These are phyloP conservation scores for Dactylorhiza incarnata DNA, from an alignment of 106 monocot genomes.

Conservation along the genomic window DNA sequence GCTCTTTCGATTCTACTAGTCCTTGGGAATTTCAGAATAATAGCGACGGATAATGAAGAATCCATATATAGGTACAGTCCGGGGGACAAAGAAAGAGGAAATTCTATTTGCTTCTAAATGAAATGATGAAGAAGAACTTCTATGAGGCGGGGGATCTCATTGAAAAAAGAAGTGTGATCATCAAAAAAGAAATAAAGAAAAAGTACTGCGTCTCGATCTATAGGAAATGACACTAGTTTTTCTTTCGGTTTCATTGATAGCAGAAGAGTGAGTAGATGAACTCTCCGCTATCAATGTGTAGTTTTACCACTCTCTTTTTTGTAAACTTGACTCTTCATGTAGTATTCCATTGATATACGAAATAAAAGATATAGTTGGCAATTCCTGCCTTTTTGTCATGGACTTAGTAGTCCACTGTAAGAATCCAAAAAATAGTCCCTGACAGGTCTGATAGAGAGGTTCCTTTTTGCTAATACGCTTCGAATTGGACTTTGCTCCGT, in stretches of 20 bases:
- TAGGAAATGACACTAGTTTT: no score
- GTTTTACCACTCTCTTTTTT: no score
- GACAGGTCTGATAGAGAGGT: slow-evolving; percentile 2
- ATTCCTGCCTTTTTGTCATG: slow-evolving; percentile 1
- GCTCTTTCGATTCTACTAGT: slow-evolving; percentile 11
- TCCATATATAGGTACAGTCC: neutral
- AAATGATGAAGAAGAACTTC: neutral
- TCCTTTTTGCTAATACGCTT: no score
- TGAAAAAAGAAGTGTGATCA: no score
- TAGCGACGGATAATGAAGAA: slow-evolving; percentile 7
- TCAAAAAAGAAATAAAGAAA: no score
- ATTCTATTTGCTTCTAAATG: neutral
- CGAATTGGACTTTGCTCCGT: no score
- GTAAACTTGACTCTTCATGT: no score
- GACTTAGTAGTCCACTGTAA: slow-evolving; percentile 11
- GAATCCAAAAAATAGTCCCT: slow-evolving; percentile 11
- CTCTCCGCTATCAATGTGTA: no score
- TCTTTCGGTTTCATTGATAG: no score
- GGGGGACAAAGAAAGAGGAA: neutral
- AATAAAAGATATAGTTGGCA: neutral
- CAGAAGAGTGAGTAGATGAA: no score
- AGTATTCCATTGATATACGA: neutral
- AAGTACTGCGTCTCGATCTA: no score
- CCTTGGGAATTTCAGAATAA: slow-evolving; percentile 1
- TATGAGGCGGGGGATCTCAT: neutral